A percentile compares a stretch with the other conserved stretches of the same genome.
phyloP scores from a whole-genome alignment of 2,329 filamentous ascomycete genomes.

The Alternaria infectoria region DNA sequence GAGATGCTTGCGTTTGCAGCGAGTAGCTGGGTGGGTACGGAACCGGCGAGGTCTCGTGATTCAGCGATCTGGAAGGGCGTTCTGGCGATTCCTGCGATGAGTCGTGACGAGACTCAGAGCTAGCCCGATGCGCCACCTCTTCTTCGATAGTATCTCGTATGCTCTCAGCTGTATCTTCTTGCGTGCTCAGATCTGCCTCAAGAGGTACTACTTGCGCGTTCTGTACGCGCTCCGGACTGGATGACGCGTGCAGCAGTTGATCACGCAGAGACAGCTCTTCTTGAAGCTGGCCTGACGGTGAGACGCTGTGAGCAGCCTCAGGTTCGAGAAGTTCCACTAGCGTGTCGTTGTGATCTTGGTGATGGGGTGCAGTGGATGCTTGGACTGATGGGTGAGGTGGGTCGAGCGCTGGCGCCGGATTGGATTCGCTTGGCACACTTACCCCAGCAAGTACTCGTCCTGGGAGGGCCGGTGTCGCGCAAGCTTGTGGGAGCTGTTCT shows the following conservation, averaged over 20 bases:
- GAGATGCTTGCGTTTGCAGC: constrained; percentile 20
- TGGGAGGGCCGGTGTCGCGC: background rate
- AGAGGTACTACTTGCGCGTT: constrained; percentile 33
- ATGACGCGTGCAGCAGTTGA: constrained; percentile 1
- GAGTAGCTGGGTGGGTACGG: constrained; percentile 33
- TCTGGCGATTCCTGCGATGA: constrained; percentile 41
- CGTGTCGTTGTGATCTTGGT: background rate
- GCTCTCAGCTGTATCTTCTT: constrained; percentile 21
- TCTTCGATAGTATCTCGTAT: constrained; percentile 26
- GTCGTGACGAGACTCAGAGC: constrained; percentile 35
- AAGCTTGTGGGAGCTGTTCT: background rate
- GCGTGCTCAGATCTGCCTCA: constrained; percentile 21
- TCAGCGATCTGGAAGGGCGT: background rate
- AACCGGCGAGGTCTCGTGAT: constrained; percentile 26
- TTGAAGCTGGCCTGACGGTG: background rate
- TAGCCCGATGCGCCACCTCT: background rate
- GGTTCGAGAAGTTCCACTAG: background rate
- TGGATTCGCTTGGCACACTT: background rate
- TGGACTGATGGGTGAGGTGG: constrained; percentile 1
- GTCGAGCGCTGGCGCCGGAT: constrained; percentile 1
- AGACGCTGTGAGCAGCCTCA: background rate
- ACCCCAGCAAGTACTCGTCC: background rate
- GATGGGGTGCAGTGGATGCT: background rate
- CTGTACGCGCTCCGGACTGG: constrained; percentile 20
- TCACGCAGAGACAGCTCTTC: background rate